Evolutionary conservation across 225 moss, liverwort and hornwort genomes (phyloP).

Genomic region (Climacium dendroides): DNA sequence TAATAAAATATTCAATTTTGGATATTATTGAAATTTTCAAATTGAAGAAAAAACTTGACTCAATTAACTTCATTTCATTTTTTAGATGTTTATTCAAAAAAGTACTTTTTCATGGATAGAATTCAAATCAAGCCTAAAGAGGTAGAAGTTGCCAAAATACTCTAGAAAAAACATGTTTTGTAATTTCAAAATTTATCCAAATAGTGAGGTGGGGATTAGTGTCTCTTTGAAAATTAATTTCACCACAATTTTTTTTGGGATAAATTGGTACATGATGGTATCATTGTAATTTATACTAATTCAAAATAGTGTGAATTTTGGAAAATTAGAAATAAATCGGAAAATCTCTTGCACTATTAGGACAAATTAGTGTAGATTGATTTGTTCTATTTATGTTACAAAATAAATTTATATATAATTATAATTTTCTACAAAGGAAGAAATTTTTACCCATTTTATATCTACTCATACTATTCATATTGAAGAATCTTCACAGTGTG

Average conservation of each 20-base stretch:
- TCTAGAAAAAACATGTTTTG: not conserved
- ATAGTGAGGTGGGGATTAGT: not conserved
- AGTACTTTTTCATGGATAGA: not conserved
- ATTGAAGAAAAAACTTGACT: not conserved
- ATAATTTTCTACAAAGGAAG: fast-evolving
- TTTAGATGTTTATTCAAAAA: not conserved
- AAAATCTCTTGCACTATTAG: not conserved
- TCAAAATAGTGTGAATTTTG: not conserved
- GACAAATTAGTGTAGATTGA: not conserved
- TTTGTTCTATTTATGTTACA: not conserved
- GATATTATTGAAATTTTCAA: not conserved
- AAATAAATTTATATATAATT: not conserved
- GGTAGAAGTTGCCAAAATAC: not conserved
- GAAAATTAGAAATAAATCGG: not conserved
- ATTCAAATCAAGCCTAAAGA: not conserved
- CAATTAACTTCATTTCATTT: not conserved
- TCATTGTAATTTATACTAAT: fast-evolving
- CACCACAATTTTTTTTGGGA: fast-evolving
- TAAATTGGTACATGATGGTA: not conserved
- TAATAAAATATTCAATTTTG: not conserved
- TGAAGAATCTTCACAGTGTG: not conserved
- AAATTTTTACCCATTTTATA: not conserved
- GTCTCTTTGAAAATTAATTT: not conserved
- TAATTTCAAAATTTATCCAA: not conserved
- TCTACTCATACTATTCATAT: not conserved